These are phyloP conservation scores for Phellinidium pouzarii DNA, from an alignment of 1,284 basidiomycete species.

Conservation along the genomic window DNA sequence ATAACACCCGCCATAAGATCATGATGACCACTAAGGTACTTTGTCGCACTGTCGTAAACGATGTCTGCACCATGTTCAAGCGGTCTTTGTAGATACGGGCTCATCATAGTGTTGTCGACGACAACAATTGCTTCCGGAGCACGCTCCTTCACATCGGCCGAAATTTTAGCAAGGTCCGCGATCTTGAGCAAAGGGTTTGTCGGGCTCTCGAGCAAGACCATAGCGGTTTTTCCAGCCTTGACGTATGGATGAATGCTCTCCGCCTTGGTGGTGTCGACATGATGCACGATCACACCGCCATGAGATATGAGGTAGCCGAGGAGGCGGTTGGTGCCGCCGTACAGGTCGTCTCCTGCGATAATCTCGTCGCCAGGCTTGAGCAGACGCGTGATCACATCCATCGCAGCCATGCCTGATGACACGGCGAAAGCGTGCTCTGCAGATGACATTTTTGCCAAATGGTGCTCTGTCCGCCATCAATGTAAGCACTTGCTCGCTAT, in stretches of 20 bases:
- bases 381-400: constrained; percentile 91
- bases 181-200: constrained; percentile 98
- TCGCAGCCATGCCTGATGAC: constrained; percentile 95
- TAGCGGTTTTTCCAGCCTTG: constrained; percentile 67
- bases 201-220: constrained; percentile 95
- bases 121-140: constrained; percentile 82
- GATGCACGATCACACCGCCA: constrained; percentile 85
- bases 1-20: constrained; percentile 98
- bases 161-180: constrained; percentile 81
- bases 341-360: constrained; percentile 95
- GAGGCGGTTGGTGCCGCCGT: constrained; percentile 96
- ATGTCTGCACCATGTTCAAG: constrained; percentile 95
- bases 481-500: constrained; percentile 6
- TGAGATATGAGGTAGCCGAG: constrained; percentile 87
- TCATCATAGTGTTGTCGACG: constrained; percentile 99
- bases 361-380: constrained; percentile 94
- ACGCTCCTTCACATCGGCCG: constrained; percentile 72
- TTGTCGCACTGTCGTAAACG: constrained; percentile 97
- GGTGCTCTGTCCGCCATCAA: constrained; percentile 60
- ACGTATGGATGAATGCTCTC: constrained; percentile 58
- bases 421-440: constrained; percentile 86
- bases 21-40: constrained; percentile 97
- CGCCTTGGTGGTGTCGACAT: constrained; percentile 89
- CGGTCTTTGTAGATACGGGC: constrained; percentile 94
- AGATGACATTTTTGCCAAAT: constrained; percentile 91